These are phyloP conservation scores for Cladosporium oxysporum DNA, from an alignment of 2,329 filamentous ascomycete genomes.

Conservation along the genomic window DNA sequence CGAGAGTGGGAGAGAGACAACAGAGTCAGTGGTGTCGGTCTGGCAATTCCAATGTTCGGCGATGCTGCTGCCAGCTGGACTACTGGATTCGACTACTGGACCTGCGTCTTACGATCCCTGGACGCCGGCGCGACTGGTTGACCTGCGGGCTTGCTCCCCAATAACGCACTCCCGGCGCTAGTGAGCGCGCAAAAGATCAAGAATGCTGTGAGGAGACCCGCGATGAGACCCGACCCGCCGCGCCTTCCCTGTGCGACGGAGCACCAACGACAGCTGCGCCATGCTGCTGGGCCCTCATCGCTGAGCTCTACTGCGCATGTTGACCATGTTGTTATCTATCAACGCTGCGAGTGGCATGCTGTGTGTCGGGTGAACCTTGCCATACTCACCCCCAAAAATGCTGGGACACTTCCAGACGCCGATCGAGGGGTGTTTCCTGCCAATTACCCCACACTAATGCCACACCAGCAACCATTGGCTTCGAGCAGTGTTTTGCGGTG, in stretches of 20 bases:
- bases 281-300: slow-evolving; percentile 14
- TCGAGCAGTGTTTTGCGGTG: not conserved
- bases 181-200: not conserved
- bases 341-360: not conserved
- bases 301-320: not conserved
- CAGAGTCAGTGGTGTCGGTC: slow-evolving; percentile 6
- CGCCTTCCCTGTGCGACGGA: not conserved
- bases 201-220: slow-evolving; percentile 13
- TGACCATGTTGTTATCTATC: not conserved
- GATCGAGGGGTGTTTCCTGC: not conserved
- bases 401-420: not conserved
- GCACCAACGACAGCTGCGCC: slow-evolving; percentile 9
- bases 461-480: slow-evolving; percentile 6
- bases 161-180: slow-evolving; percentile 19
- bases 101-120: slow-evolving; percentile 18
- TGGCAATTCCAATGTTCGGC: slow-evolving; percentile 4
- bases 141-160: slow-evolving; percentile 16
- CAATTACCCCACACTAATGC: slow-evolving; percentile 3
- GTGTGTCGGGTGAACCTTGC: not conserved
- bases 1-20: not conserved
- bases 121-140: slow-evolving; percentile 6
- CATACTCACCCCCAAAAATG: not conserved
- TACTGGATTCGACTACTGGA: not conserved
- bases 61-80: slow-evolving; percentile 5
- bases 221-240: slow-evolving; percentile 12